These are phyloP conservation scores for Gastrolobium villosum DNA, from an alignment of 306 rosid species.

Conservation along the genomic window DNA sequence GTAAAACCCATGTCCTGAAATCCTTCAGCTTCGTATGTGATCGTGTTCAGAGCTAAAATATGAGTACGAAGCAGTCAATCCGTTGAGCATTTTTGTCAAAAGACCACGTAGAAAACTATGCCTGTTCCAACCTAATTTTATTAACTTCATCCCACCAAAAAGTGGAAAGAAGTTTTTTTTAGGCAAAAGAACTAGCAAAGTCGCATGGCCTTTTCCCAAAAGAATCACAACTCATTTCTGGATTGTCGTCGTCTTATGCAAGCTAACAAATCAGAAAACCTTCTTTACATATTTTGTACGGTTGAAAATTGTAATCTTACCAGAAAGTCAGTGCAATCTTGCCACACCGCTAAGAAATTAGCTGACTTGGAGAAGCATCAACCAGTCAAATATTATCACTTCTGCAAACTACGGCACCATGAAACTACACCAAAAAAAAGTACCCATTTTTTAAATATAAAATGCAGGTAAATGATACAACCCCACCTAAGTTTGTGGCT, in stretches of 20 bases:
- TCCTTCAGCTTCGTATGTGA: background rate
- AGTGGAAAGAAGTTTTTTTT: background rate
- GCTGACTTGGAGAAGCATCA: conserved; percentile 30
- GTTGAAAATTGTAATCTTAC: conserved; percentile 23
- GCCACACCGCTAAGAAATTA: conserved; percentile 33
- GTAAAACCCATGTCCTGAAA: background rate
- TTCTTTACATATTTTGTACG: conserved; percentile 42
- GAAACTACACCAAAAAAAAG: background rate
- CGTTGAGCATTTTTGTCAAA: background rate
- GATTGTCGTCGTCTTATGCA: conserved; percentile 8
- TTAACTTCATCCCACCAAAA: background rate
- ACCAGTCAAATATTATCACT: conserved; percentile 21
- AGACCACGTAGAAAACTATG: background rate
- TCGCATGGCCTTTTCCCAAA: background rate
- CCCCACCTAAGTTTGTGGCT: too few relatives aligned
- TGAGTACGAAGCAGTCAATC: background rate
- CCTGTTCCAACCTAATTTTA: background rate
- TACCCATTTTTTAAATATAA: conserved; percentile 17
- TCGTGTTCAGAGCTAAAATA: background rate
- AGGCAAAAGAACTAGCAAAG: conserved; percentile 3
- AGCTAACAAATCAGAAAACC: conserved; percentile 24
- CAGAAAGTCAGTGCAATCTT: conserved; percentile 17
- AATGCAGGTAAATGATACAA: background rate
- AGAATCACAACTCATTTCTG: background rate
- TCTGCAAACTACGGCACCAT: conserved; percentile 4